phyloP scores from a whole-genome alignment of 148 eudicot species.

The Persicaria maculosa region DNA sequence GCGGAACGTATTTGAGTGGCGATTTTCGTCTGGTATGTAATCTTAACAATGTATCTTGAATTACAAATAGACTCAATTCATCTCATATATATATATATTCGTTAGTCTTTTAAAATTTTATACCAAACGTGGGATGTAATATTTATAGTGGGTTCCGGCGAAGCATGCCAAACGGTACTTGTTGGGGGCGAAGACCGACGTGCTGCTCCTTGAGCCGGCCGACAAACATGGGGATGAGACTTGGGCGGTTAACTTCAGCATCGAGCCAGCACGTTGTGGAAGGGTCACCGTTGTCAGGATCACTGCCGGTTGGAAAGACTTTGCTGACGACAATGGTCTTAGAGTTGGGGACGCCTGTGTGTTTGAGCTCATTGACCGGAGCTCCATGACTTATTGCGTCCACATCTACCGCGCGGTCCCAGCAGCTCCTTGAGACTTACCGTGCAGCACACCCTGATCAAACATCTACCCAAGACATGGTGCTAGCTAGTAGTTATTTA shows the following conservation, averaged over 20 bases:
- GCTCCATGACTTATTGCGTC: background rate
- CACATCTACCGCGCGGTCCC: background rate
- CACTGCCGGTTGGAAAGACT: background rate
- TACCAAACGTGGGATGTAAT: background rate
- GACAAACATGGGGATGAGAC: background rate
- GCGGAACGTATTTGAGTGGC: no score
- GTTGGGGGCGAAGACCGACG: background rate
- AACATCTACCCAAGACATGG: no score
- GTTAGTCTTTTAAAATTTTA: no score
- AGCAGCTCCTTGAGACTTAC: no score
- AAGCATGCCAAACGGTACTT: background rate
- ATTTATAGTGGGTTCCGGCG: background rate
- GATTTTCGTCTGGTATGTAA: background rate
- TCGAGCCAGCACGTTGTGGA: background rate
- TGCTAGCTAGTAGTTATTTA: no score
- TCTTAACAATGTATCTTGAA: no score
- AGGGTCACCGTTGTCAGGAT: background rate
- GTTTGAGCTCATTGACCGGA: background rate
- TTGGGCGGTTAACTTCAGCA: no score
- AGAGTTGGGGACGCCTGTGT: background rate
- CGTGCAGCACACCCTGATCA: no score
- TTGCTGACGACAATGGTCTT: background rate
- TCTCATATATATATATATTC: no score
- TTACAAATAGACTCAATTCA: no score
- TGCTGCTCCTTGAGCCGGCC: background rate